Conservation (phyloP, 495 filamentous ascomycete species). For the Penicillium lividum region DNA sequence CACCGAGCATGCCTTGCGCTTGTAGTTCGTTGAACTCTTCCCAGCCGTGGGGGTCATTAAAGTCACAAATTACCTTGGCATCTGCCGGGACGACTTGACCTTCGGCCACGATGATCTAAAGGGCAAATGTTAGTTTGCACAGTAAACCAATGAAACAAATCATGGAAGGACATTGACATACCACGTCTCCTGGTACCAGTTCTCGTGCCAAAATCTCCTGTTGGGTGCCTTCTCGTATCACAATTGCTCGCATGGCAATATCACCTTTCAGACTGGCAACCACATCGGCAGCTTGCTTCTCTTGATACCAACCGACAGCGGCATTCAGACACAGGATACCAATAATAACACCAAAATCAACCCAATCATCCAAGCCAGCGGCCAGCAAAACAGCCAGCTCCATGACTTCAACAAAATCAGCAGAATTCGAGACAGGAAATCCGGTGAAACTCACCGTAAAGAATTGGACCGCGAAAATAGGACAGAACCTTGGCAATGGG, state of each 20-base stretch:
- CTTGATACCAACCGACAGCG: conserved; percentile 77
- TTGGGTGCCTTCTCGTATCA: conserved; percentile 65
- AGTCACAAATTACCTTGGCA: conserved; percentile 70
- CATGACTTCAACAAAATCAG: conserved; percentile 59
- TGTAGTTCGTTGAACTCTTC: conserved; percentile 59
- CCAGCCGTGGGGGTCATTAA: conserved; percentile 64
- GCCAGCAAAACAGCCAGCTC: conserved; percentile 75
- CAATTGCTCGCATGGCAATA: conserved; percentile 72
- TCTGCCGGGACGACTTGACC: conserved; percentile 73
- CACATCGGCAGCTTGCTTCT: conserved; percentile 81
- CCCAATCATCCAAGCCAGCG: conserved; percentile 73
- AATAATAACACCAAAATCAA: conserved; percentile 83
- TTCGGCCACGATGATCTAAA: conserved; percentile 63
- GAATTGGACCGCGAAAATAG: conserved; percentile 78
- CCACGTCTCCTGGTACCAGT: conserved; percentile 77
- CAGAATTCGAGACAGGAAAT: not conserved
- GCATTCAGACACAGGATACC: conserved; percentile 78
- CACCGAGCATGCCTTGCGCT: conserved; percentile 55
- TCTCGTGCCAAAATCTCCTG: conserved; percentile 71
- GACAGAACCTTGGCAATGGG: conserved; percentile 69
- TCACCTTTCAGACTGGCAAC: conserved; percentile 78
- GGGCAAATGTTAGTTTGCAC: not conserved
- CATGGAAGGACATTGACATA: conserved; percentile 42
- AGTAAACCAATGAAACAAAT: not conserved
- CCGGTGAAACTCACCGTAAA: conserved; percentile 61